Percentiles rank a stretch among this genome's conserved stretches.
Conservation (phyloP, 192 early-diverging fungal genomes). For the Coemansia guatemalensis region DNA sequence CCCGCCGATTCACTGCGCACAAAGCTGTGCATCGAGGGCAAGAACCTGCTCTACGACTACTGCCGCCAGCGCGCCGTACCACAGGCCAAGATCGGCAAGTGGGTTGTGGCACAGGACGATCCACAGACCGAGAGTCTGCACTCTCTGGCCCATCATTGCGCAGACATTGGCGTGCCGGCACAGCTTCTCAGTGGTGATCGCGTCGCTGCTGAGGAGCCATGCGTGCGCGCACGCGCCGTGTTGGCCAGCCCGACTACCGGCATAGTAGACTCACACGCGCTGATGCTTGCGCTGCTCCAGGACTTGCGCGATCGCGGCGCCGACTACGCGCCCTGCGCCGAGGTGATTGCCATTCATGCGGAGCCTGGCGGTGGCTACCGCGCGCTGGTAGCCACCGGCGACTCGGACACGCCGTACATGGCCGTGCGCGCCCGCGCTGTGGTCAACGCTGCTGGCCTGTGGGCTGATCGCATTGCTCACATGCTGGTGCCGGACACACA, state of each 20-base stretch:
- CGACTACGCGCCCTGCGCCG: constrained; percentile 56
- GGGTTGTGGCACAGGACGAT: constrained; percentile 68
- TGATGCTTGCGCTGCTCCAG: constrained; percentile 64
- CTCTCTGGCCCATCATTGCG: constrained; percentile 58
- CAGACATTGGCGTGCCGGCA: constrained; percentile 54
- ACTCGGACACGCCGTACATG: constrained; percentile 41
- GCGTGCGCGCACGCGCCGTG: constrained; percentile 56
- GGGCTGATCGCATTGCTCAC: constrained; percentile 63
- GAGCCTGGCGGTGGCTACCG: constrained; percentile 43
- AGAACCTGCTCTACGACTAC: constrained; percentile 65
- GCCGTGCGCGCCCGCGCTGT: constrained; percentile 58
- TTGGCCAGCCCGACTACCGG: constrained; percentile 74
- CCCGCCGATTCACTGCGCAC: constrained; percentile 74
- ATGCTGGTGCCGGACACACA: constrained; percentile 32
- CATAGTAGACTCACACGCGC: constrained; percentile 75
- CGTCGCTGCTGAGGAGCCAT: constrained; percentile 57
- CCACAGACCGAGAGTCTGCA: constrained; percentile 58
- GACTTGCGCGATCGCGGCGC: constrained; percentile 56
- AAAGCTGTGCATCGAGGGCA: constrained; percentile 73
- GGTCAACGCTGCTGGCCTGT: constrained; percentile 79
- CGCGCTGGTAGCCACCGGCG: constrained; percentile 54
- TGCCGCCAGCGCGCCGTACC: constrained; percentile 57
- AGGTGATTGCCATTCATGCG: constrained; percentile 50
- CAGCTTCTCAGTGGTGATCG: constrained; percentile 52
- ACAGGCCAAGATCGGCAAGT: constrained; percentile 65